A percentile compares a stretch with the other conserved stretches of the same genome.
These are phyloP conservation scores for Cornus suecica DNA, from an alignment of 148 eudicot genomes.

Conservation along the genomic window DNA sequence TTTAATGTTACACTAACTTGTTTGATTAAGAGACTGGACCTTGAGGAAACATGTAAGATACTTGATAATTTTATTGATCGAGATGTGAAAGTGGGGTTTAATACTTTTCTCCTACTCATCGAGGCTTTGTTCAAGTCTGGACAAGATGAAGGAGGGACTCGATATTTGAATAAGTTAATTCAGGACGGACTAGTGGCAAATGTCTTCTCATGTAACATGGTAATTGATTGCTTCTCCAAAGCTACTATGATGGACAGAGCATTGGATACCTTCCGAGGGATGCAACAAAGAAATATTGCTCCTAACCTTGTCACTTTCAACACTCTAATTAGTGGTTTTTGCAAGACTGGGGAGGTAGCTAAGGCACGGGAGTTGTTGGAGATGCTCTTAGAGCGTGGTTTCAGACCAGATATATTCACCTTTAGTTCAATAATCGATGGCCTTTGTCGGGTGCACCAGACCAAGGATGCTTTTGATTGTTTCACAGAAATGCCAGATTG, in stretches of 20 bases:
- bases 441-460: conserved; percentile 69
- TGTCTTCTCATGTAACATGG: conserved; percentile 69
- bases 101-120: conserved; percentile 51
- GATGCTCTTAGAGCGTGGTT: conserved; percentile 64
- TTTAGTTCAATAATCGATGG: conserved; percentile 77
- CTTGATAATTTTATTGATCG: conserved; percentile 43
- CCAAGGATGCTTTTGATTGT: conserved; percentile 77
- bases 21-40: conserved; percentile 67
- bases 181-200: conserved; percentile 46
- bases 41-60: conserved; percentile 52
- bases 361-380: conserved; percentile 58
- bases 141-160: conserved; percentile 41
- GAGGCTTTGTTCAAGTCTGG: conserved; percentile 53
- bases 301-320: conserved; percentile 87
- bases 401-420: conserved; percentile 80
- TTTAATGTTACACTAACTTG: conserved; percentile 63
- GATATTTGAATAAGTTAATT: conserved; percentile 46
- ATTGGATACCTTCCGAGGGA: conserved; percentile 40
- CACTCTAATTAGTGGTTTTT: conserved; percentile 66
- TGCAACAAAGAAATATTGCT: conserved; percentile 52
- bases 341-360: conserved; percentile 52
- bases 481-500: conserved; percentile 79
- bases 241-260: conserved; percentile 61
- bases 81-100: conserved; percentile 50
- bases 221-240: conserved; percentile 79